Percentiles rank a stretch among this genome's conserved stretches.
Conservation (phyloP, 345 rosid species). For the Brassica rapa region DNA sequence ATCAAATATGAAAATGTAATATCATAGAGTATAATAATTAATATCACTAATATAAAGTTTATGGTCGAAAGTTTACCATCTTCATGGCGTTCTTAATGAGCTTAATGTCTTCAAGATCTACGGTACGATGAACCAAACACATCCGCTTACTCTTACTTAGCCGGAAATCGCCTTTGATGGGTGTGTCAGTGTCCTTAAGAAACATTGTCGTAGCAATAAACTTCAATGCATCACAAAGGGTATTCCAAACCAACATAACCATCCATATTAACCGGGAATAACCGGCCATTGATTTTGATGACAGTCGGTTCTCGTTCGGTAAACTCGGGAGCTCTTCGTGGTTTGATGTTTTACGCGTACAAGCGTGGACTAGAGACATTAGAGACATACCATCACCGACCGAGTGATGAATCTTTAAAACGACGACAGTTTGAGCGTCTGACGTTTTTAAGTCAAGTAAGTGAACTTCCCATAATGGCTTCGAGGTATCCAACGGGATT, state of each 20-base stretch:
- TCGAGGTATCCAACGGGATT: constrained; percentile 54
- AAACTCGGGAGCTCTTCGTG: constrained; percentile 61
- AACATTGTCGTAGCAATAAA: constrained; percentile 47
- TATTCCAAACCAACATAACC: constrained; percentile 51
- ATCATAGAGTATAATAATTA: not conserved
- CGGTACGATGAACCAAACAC: not conserved
- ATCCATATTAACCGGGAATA: constrained; percentile 40
- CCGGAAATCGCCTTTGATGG: not conserved
- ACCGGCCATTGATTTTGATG: not conserved
- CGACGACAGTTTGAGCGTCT: constrained; percentile 56
- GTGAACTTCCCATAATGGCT: constrained; percentile 85
- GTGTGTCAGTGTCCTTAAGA: not conserved
- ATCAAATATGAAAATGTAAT: not conserved
- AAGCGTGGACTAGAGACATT: constrained; percentile 58
- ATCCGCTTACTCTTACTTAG: not conserved
- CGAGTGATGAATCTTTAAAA: constrained; percentile 61
- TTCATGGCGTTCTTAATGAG: not conserved
- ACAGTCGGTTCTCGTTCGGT: constrained; percentile 39
- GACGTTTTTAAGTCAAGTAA: constrained; percentile 62
- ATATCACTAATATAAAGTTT: not conserved
- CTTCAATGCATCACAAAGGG: constrained; percentile 49
- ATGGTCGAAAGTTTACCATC: not conserved
- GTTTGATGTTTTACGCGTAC: constrained; percentile 57
- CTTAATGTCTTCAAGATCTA: not conserved
- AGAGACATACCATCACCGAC: constrained; percentile 66